Percentiles rank a stretch among this genome's conserved stretches.
Evolutionary conservation across 768 basidiomycete species (phyloP).

Genomic region (Russula abietina): DNA sequence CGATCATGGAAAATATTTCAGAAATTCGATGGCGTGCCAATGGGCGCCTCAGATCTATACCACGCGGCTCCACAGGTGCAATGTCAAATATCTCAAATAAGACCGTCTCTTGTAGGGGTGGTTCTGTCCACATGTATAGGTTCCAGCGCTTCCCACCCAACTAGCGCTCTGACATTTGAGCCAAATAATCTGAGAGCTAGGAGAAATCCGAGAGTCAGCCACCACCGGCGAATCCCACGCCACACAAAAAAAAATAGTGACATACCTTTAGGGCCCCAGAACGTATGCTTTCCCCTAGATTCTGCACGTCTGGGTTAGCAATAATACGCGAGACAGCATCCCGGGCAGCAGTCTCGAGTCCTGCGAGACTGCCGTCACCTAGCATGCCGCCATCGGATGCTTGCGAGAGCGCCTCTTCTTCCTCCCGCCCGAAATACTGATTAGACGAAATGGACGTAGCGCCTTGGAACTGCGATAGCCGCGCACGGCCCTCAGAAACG

Average conservation of each 20-base stretch:
- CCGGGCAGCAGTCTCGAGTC: conserved; percentile 56
- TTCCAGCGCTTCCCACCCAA: background rate
- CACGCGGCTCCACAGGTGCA: background rate
- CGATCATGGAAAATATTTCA: background rate
- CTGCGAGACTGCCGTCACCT: conserved; percentile 47
- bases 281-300: conserved; percentile 71
- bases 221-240: background rate
- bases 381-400: conserved; percentile 52
- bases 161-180: conserved; percentile 38
- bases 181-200: conserved; percentile 46
- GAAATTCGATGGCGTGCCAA: background rate
- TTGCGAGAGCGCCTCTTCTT: conserved; percentile 47
- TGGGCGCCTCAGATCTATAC: background rate
- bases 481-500: conserved; percentile 68
- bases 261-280: conserved; percentile 76
- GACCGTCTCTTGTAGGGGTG: background rate
- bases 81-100: background rate
- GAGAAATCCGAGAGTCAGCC: conserved; percentile 10
- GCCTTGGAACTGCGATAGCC: conserved; percentile 82
- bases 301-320: conserved; percentile 84
- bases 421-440: conserved; percentile 91
- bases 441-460: conserved; percentile 91
- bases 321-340: conserved; percentile 71
- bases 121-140: background rate
- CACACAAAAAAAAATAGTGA: conserved; percentile 14